phyloP scores from a whole-genome alignment of 2,329 filamentous ascomycete species.

The Graphilbum fragrans region DNA sequence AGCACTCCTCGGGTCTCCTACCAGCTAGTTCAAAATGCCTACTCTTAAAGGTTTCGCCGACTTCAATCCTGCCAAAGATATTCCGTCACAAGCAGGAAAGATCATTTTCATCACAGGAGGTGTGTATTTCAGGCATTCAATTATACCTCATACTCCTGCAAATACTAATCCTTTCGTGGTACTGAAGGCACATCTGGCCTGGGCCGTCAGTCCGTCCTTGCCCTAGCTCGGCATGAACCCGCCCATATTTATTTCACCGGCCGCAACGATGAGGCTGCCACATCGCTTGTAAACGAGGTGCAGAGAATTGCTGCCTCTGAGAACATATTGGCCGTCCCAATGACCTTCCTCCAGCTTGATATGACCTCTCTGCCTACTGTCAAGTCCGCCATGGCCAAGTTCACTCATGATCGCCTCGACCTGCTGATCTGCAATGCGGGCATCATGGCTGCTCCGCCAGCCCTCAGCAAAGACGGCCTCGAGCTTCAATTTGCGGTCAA shows the following conservation, averaged over 20 bases:
- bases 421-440: conserved; percentile 32
- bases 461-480: conserved; percentile 27
- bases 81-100: conserved; percentile 25
- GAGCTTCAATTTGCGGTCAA: conserved; percentile 33
- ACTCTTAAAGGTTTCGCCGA: not conserved
- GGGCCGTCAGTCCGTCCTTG: conserved; percentile 29
- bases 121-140: not conserved
- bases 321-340: conserved; percentile 9
- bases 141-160: not conserved
- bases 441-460: too few relatives aligned
- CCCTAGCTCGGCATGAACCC: conserved; percentile 26
- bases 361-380: conserved; percentile 26
- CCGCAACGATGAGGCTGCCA: conserved; percentile 23
- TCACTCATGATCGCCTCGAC: conserved; percentile 25
- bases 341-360: conserved; percentile 26
- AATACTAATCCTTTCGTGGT: not conserved
- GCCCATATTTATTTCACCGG: conserved; percentile 18
- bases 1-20: too few relatives aligned
- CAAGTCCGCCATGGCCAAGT: conserved; percentile 18
- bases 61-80: conserved; percentile 22
- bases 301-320: conserved; percentile 5
- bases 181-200: conserved; percentile 28
- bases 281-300: conserved; percentile 18
- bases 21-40: not conserved
- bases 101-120: conserved; percentile 35